These are phyloP conservation scores for Cadophora malorum DNA, from an alignment of 2,329 filamentous ascomycete species.

Conservation along the genomic window DNA sequence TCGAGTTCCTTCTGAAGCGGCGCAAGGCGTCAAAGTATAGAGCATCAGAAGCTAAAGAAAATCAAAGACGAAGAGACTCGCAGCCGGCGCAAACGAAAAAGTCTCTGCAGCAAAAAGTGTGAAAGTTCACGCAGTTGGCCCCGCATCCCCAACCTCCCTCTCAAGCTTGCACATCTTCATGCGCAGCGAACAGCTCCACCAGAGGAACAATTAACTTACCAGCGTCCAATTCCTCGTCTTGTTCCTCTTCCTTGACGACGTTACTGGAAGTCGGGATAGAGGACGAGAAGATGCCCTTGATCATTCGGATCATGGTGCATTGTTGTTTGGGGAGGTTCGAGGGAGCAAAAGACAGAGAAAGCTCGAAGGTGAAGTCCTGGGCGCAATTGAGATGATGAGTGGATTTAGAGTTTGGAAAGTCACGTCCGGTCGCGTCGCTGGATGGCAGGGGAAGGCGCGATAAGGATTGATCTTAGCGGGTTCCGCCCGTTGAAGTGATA, in stretches of 20 bases:
- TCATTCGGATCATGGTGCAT: slow-evolving; percentile 14
- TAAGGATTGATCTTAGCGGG: neutral
- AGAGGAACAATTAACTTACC: neutral
- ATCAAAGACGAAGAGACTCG: neutral
- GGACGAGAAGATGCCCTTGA: slow-evolving; percentile 16
- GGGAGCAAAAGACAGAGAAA: neutral
- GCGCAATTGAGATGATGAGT: slow-evolving; percentile 4
- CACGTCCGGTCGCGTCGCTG: slow-evolving; percentile 7
- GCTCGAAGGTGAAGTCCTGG: slow-evolving; percentile 4
- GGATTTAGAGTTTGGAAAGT: neutral
- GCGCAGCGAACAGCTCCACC: neutral
- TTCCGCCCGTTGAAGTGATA: neutral
- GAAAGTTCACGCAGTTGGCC: slow-evolving; percentile 15
- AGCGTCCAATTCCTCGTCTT: neutral
- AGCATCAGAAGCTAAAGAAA: neutral
- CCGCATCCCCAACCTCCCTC: slow-evolving; percentile 12
- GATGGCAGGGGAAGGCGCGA: neutral
- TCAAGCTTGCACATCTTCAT: neutral
- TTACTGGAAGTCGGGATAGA: slow-evolving; percentile 3
- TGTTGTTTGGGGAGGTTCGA: neutral
- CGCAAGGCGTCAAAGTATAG: neutral
- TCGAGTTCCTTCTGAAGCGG: neutral
- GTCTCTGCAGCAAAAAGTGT: slow-evolving; percentile 6
- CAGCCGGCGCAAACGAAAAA: neutral
- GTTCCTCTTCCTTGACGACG: neutral